These are phyloP conservation scores for Peronospora farinosa DNA, from an alignment of 352 stramenopile genomes.

Conservation along the genomic window DNA sequence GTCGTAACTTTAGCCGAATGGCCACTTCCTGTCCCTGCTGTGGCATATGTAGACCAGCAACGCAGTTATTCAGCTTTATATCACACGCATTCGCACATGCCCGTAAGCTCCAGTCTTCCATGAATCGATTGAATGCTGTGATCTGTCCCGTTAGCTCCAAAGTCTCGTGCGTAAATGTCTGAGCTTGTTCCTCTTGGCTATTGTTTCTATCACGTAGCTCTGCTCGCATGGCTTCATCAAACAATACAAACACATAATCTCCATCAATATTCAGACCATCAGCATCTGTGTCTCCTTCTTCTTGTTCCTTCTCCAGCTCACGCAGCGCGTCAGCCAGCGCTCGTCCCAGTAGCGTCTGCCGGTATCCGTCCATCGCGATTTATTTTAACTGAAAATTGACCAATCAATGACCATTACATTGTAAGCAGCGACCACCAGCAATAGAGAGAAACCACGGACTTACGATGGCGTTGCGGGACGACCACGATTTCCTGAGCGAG, in stretches of 20 bases:
- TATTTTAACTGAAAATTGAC: not conserved
- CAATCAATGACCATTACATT: slow-evolving; percentile 17
- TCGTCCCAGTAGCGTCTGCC: slow-evolving; percentile 50
- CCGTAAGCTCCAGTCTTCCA: slow-evolving; percentile 59
- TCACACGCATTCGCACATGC: slow-evolving; percentile 15
- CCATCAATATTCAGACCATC: slow-evolving; percentile 21
- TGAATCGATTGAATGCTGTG: slow-evolving; percentile 60
- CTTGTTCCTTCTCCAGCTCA: slow-evolving; percentile 34
- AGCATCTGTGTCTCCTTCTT: not conserved
- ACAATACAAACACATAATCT: slow-evolving; percentile 47
- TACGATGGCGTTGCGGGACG: slow-evolving; percentile 45
- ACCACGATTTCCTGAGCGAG: slow-evolving; percentile 73
- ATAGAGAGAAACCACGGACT: not conserved
- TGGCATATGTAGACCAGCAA: slow-evolving; percentile 19
- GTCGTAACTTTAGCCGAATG: slow-evolving; percentile 52
- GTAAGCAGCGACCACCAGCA: slow-evolving; percentile 7
- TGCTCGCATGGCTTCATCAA: slow-evolving; percentile 40
- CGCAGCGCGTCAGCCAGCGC: slow-evolving; percentile 59
- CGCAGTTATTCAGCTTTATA: slow-evolving; percentile 33
- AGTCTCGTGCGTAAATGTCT: slow-evolving; percentile 43
- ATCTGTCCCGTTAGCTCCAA: slow-evolving; percentile 37
- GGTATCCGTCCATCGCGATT: slow-evolving; percentile 51
- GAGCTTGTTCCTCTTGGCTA: not conserved
- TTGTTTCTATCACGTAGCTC: slow-evolving; percentile 19
- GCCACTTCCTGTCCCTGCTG: slow-evolving; percentile 4